Evolutionary conservation across 768 basidiomycete genomes (phyloP).

Genomic region (Mycena rosella): DNA sequence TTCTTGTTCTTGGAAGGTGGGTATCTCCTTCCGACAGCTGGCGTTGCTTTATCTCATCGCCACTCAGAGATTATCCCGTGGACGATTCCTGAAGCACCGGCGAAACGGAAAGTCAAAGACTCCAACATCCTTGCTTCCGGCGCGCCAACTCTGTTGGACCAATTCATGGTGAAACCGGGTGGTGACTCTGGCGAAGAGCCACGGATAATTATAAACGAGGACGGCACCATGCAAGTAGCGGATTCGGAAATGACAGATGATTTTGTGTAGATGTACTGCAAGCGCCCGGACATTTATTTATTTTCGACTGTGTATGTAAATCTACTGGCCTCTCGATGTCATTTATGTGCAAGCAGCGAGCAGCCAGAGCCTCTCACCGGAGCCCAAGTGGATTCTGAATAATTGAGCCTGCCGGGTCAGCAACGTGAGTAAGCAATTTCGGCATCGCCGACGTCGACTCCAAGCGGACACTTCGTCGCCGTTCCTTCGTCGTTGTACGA

Average conservation of each 20-base stretch:
- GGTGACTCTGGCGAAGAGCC: constrained; percentile 40
- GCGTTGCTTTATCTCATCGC: constrained; percentile 8
- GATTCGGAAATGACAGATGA: constrained; percentile 47
- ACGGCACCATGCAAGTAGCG: constrained; percentile 68
- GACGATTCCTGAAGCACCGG: constrained; percentile 57
- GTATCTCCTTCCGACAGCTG: constrained; percentile 10
- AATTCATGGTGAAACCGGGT: constrained; percentile 56
- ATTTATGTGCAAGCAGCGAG: too few species aligned
- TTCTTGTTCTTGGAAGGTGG: constrained; percentile 84
- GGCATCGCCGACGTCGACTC: neutral
- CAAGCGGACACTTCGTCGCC: too few species aligned
- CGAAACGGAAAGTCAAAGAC: constrained; percentile 59
- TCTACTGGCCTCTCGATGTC: neutral
- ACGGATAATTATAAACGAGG: constrained; percentile 65
- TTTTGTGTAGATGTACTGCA: constrained; percentile 30
- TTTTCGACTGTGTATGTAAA: neutral
- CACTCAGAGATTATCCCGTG: constrained; percentile 70
- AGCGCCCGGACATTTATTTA: neutral
- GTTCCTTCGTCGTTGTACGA: constrained; percentile 36
- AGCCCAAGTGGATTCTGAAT: too few species aligned
- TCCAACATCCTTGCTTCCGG: constrained; percentile 36
- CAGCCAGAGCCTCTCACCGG: too few species aligned
- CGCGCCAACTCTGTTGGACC: constrained; percentile 60
- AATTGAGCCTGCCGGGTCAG: too few species aligned
- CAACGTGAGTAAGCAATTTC: too few species aligned